Base-by-base conservation (phyloP, 192 early-diverging fungal species). In the Gonapodya prolifera region DNA sequence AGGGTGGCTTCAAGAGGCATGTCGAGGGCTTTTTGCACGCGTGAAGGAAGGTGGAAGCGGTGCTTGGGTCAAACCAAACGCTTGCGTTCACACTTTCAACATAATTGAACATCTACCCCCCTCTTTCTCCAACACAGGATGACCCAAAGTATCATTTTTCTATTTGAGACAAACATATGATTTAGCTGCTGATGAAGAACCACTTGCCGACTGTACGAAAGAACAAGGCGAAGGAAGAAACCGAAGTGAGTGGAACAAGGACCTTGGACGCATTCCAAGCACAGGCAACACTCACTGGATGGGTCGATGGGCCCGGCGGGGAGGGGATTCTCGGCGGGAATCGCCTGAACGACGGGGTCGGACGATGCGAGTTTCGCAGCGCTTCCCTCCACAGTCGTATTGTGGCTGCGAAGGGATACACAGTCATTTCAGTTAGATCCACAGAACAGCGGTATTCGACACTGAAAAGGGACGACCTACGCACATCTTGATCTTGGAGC, bases 1-100 rank as follows among this genome's bases (percentile, higher is more conserved):
- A 97, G 91, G 69, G 93, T 92, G 34, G 95, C 95, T 85, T 97
- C 95, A 76, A 96, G 86, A n/a, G n/a, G n/a, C n/a, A n/a, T n/a
- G n/a, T n/a, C n/a, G n/a, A n/a, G n/a, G n/a, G n/a, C n/a, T n/a
- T n/a, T n/a, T n/a, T n/a, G n/a, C n/a, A n/a, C n/a, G n/a, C n/a
- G n/a, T n/a, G n/a, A n/a, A n/a, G n/a, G n/a, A n/a, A n/a, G n/a
- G n/a, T n/a, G n/a, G n/a, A n/a, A n/a, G n/a, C n/a, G n/a, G n/a
- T n/a, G n/a, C n/a, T n/a, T n/a, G n/a, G n/a, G n/a, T n/a, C n/a
- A n/a, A n/a, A n/a, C n/a, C n/a, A n/a, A n/a, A n/a, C n/a, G n/a
- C n/a, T n/a, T n/a, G n/a, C n/a, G n/a, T n/a, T n/a, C n/a, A n/a
- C n/a, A n/a, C n/a, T n/a, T n/a, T n/a, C n/a, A n/a, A n/a, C n/a